phyloP scores from a whole-genome alignment of 148 eudicot genomes.

The Selenicereus undatus region DNA sequence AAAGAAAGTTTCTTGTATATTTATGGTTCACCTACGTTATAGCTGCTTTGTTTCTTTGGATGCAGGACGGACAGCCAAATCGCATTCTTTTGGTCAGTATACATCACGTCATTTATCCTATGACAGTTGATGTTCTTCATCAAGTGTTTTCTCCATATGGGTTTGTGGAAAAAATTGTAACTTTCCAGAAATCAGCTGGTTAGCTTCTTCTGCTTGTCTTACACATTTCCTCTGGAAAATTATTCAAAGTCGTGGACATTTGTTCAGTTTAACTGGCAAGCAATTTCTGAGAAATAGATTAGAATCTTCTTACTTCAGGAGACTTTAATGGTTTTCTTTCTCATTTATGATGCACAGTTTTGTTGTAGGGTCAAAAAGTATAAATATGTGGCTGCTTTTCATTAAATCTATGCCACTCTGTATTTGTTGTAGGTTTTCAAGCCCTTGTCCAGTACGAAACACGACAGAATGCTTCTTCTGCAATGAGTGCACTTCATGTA shows the following conservation, averaged over 20 bases:
- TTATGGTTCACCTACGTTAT: neutral
- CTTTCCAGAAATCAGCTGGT: constrained; percentile 49
- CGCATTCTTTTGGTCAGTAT: constrained; percentile 41
- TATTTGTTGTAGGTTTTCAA: constrained; percentile 35
- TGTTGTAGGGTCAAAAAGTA: neutral
- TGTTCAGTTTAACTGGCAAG: neutral
- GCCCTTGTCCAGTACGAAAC: constrained; percentile 37
- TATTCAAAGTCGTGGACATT: neutral
- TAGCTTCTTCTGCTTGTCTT: constrained; percentile 13
- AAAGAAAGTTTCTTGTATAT: neutral
- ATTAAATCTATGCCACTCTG: constrained; percentile 1
- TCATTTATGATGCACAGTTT: neutral
- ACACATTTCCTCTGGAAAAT: constrained; percentile 5
- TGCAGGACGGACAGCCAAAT: constrained; percentile 41
- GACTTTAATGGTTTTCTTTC: neutral
- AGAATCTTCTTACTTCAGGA: neutral
- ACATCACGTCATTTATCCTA: constrained; percentile 41
- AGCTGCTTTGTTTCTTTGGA: neutral
- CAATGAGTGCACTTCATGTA: constrained; percentile 41
- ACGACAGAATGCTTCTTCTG: constrained; percentile 34
- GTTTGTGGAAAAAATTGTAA: constrained; percentile 43
- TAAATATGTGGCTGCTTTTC: neutral
- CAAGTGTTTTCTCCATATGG: constrained; percentile 43
- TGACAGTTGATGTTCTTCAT: constrained; percentile 42
- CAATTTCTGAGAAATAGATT: neutral